Percentiles rank a stretch among this genome's conserved stretches.
Evolutionary conservation across 257 asterid genomes (phyloP).

Genomic region (Solanum sejunctum): DNA sequence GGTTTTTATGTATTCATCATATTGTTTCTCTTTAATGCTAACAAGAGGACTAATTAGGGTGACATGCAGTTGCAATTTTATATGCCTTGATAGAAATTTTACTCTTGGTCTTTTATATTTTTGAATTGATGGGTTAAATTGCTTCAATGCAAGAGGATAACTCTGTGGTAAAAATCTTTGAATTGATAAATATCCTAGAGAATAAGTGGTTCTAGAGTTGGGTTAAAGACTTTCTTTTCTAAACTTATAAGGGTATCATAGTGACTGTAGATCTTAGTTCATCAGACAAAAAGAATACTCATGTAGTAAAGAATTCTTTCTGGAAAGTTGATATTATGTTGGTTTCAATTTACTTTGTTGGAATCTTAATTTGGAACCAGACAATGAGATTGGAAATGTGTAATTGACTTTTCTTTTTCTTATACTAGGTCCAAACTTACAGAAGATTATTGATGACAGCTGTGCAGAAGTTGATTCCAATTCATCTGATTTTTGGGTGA

Average conservation of each 20-base stretch:
- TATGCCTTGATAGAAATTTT: not conserved
- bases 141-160: not conserved
- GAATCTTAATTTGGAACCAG: not conserved
- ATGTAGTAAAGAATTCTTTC: not conserved
- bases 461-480: constrained; percentile 59
- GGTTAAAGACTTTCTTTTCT: not conserved
- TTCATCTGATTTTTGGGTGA: constrained; percentile 89
- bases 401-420: constrained; percentile 4
- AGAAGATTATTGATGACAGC: constrained; percentile 55
- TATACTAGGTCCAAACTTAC: constrained; percentile 50
- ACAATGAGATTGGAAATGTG: not conserved
- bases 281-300: not conserved
- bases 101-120: not conserved
- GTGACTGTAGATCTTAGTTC: not conserved
- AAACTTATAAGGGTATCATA: not conserved
- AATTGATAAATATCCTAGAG: not conserved
- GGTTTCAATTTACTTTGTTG: not conserved
- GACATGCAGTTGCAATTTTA: not conserved
- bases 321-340: not conserved
- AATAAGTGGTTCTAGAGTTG: not conserved
- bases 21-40: not conserved
- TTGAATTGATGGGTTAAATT: not conserved
- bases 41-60: not conserved
- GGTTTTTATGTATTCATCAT: not conserved
- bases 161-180: not conserved